Evolutionary conservation across 1,284 basidiomycete genomes (phyloP).

Genomic region (Melampsora larici-populina): DNA sequence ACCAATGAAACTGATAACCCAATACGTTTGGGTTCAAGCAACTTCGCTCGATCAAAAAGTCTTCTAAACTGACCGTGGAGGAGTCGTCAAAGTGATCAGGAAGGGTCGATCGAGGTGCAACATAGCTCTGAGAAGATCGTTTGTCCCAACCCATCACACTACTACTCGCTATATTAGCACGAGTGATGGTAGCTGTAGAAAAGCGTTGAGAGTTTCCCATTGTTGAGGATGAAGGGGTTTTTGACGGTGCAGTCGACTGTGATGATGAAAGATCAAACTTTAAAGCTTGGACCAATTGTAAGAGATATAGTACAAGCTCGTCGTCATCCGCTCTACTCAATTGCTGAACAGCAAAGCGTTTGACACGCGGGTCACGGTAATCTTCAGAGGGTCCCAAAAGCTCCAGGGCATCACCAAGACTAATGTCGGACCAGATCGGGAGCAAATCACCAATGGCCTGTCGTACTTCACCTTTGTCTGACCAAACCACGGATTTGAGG

Average conservation of each 20-base stretch:
- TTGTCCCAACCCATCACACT: slow-evolving; percentile 64
- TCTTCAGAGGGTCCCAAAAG: slow-evolving; percentile 72
- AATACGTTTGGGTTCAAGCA: slow-evolving; percentile 71
- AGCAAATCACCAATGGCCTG: slow-evolving; percentile 94
- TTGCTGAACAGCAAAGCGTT: slow-evolving; percentile 89
- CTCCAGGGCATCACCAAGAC: slow-evolving; percentile 93
- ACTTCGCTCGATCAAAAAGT: slow-evolving; percentile 82
- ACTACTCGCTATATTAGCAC: slow-evolving; percentile 38
- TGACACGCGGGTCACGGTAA: slow-evolving; percentile 83
- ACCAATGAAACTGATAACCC: slow-evolving; percentile 94
- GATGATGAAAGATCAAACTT: slow-evolving; percentile 68
- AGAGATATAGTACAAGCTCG: slow-evolving; percentile 86
- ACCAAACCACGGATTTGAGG: slow-evolving; percentile 95
- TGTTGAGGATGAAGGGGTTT: slow-evolving; percentile 54
- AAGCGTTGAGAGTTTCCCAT: slow-evolving; percentile 42
- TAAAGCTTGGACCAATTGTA: slow-evolving; percentile 95
- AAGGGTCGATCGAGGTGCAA: neutral
- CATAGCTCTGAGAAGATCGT: slow-evolving; percentile 60
- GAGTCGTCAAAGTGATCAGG: slow-evolving; percentile 63
- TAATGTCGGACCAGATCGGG: slow-evolving; percentile 95
- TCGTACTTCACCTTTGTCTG: slow-evolving; percentile 89
- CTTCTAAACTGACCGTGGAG: slow-evolving; percentile 67
- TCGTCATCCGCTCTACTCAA: slow-evolving; percentile 90
- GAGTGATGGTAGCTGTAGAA: slow-evolving; percentile 8
- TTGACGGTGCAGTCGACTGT: slow-evolving; percentile 43